A percentile compares a stretch with the other conserved stretches of the same genome.
These are phyloP conservation scores for Fraxinus xanthoxyloides DNA, from an alignment of 305 asterid species.

Conservation along the genomic window DNA sequence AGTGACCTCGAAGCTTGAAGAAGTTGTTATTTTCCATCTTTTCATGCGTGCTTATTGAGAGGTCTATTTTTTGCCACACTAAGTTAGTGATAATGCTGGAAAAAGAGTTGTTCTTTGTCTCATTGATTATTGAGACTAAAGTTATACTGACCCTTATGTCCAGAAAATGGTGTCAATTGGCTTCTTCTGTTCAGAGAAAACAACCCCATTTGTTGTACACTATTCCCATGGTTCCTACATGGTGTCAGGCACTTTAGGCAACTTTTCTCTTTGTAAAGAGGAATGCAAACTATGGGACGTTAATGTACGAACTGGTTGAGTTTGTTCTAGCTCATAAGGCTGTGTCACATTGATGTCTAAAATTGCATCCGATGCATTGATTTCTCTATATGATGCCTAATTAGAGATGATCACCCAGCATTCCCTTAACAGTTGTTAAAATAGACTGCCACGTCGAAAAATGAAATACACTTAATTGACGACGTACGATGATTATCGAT, in stretches of 20 bases:
- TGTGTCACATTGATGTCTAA: background rate
- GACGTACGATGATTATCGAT: background rate
- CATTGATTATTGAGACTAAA: background rate
- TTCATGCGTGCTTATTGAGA: background rate
- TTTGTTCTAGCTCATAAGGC: background rate
- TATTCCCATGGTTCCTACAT: background rate
- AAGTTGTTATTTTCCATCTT: background rate
- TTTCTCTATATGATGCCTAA: background rate
- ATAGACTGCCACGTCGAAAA: background rate
- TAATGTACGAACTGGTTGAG: background rate
- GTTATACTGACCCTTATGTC: background rate
- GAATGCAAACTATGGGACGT: background rate
- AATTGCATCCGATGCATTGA: background rate
- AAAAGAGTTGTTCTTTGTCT: background rate
- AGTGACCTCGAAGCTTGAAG: slow-evolving; percentile 25
- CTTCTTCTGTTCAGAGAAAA: background rate
- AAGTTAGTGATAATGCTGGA: background rate
- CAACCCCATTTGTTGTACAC: background rate
- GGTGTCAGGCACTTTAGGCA: background rate
- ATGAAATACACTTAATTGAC: background rate
- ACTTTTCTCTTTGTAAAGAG: background rate
- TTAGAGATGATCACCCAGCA: background rate
- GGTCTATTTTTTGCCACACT: background rate
- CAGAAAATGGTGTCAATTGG: background rate
- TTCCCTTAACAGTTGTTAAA: background rate